These are phyloP conservation scores for Trypanosoma platydactyli DNA, from an alignment of 208 protist genomes.

Conservation along the genomic window DNA sequence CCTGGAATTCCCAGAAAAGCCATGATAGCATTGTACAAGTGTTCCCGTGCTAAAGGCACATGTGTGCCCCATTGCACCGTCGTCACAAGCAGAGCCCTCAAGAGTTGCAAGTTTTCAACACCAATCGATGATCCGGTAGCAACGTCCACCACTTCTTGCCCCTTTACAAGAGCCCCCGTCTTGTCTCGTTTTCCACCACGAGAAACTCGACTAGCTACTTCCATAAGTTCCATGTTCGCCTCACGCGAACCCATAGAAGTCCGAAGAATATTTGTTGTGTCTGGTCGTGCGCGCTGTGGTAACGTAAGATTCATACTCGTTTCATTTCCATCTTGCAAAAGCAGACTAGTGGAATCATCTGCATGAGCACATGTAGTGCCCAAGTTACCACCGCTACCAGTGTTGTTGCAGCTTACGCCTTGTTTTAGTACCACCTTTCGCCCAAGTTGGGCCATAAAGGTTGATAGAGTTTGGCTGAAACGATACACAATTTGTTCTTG, in stretches of 20 bases:
- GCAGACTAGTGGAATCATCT: not conserved
- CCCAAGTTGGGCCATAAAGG: constrained; percentile 58
- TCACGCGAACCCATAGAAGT: not conserved
- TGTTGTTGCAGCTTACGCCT: not conserved
- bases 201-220: not conserved
- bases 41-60: constrained; percentile 41
- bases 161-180: constrained; percentile 20
- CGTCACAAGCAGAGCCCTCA: constrained; percentile 55
- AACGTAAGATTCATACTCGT: not conserved
- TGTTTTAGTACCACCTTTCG: constrained; percentile 17
- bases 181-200: constrained; percentile 20
- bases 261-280: not conserved
- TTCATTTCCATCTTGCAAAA: constrained; percentile 11
- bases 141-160: not conserved
- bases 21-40: constrained; percentile 61
- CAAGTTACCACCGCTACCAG: not conserved
- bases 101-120: constrained; percentile 30
- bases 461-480: constrained; percentile 63
- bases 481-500: constrained; percentile 72
- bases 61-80: constrained; percentile 56
- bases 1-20: constrained; percentile 58
- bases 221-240: not conserved
- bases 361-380: not conserved
- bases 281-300: not conserved
- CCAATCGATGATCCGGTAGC: not conserved